Evolutionary conservation across 768 basidiomycete genomes (phyloP), one percentile per base, ranked within the genome.

Genomic region (Amanita muscaria): DNA sequence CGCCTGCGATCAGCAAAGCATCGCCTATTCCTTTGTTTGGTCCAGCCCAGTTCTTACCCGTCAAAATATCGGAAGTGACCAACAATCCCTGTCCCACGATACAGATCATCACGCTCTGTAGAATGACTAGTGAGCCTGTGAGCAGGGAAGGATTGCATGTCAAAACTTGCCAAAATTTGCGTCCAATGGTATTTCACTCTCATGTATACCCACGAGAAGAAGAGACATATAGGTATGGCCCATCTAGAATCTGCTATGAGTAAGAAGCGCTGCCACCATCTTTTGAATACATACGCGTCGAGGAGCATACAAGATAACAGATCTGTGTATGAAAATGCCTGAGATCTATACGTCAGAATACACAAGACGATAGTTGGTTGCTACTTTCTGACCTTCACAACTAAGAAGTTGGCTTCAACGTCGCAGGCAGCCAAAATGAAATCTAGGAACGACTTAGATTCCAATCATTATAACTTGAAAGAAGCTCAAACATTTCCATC

Each of bases 281-380:
- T 19, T 29, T 19, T 23, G 27, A 56, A 62, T 77, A 48, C 41
- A 4, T 59, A 87, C 77, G 88, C 85, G 56, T 91, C 88, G 39
- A 92, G 80, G 16, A 92, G 74, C 86, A 90, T 89, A 60, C 85
- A 88, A 1, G 89, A 91, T 37, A 92, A 66, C 3, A 92, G 64
- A 52, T 86, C 88, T 25, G 89, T 91, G 66, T 84, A 90, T 64
- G 88, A 74, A 58, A 83, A 90, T 12, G 88, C 86, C 77, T 83
- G 42, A 39, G 30, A 22, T 24, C n/a, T 8, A 23, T n/a, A 25
- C 34, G 31, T 21, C 12, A 14, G 33, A 3, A 15, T 19, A 2
- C 24, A 2, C n/a, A n/a, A n/a, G n/a, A n/a, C n/a, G n/a, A n/a
- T n/a, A n/a, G n/a, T n/a, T n/a, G n/a, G n/a, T n/a, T n/a, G 21